Evolutionary conservation across 2,329 filamentous ascomycete genomes (phyloP).

Genomic region (Claviceps sp.): DNA sequence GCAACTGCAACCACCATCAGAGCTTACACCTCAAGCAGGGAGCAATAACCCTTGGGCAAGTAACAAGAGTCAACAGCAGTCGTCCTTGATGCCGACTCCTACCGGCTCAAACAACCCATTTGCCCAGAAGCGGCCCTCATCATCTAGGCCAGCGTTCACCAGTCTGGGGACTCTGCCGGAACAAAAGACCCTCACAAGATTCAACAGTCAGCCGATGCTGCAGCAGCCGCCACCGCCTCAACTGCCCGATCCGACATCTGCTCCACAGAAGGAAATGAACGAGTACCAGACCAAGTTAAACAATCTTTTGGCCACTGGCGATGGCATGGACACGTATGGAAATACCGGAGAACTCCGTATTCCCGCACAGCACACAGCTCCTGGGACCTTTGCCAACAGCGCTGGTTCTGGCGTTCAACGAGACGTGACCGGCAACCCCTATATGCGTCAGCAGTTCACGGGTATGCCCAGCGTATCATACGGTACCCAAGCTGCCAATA

Average conservation of each 20-base stretch:
- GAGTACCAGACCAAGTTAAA: constrained; percentile 69
- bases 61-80: constrained; percentile 39
- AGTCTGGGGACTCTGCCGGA: constrained; percentile 67
- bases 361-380: constrained; percentile 89
- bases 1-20: constrained; percentile 23
- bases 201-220: constrained; percentile 38
- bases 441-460: constrained; percentile 72
- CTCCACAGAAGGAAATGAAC: constrained; percentile 39
- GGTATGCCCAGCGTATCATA: constrained; percentile 54
- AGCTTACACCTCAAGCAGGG: constrained; percentile 56
- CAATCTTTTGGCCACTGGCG: constrained; percentile 69
- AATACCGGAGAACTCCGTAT: constrained; percentile 95
- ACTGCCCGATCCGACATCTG: constrained; percentile 19
- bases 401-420: constrained; percentile 68
- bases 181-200: constrained; percentile 58
- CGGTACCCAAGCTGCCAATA: constrained; percentile 37
- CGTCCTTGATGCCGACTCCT: constrained; percentile 62
- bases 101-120: constrained; percentile 99
- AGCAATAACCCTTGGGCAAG: constrained; percentile 92
- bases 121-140: constrained; percentile 57
- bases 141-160: constrained; percentile 43
- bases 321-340: constrained; percentile 93
- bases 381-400: constrained; percentile 92
- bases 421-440: constrained; percentile 76
- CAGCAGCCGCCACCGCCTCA: constrained; percentile 30